Percentiles rank a stretch among this genome's conserved stretches.
phyloP scores from a whole-genome alignment of 164 flowering plant species.

The Paratinospora sagittata region DNA sequence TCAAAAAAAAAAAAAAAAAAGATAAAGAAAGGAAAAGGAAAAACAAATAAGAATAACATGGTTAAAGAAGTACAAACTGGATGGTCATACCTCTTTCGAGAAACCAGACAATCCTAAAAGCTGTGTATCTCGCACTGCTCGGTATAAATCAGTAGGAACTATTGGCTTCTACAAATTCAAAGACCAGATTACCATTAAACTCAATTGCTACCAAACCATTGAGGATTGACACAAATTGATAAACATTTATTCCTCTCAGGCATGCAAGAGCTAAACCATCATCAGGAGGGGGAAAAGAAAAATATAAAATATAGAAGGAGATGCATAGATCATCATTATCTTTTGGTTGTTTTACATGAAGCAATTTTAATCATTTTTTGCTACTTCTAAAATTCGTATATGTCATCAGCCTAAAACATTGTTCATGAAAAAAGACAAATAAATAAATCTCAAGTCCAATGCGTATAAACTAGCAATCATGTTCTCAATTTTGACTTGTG shows the following conservation, averaged over 20 bases:
- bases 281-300: no score
- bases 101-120: conserved; percentile 85
- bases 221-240: neutral
- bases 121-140: conserved; percentile 79
- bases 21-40: neutral
- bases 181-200: neutral
- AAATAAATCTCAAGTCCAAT: neutral
- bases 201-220: neutral
- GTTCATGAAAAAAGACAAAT: no score
- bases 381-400: no score
- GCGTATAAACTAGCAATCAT: neutral
- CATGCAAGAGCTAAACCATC: neutral
- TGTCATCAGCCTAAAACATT: no score
- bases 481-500: neutral
- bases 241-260: neutral
- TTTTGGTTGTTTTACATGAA: no score
- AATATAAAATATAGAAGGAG: no score
- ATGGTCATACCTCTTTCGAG: conserved; percentile 63
- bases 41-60: neutral
- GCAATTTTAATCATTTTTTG: no score
- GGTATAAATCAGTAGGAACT: conserved; percentile 61
- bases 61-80: neutral
- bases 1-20: neutral
- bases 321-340: no score
- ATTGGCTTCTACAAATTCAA: conserved; percentile 71